These are phyloP conservation scores for Stagonosporopsis vannaccii DNA, from an alignment of 2,329 filamentous ascomycete genomes.

Conservation along the genomic window DNA sequence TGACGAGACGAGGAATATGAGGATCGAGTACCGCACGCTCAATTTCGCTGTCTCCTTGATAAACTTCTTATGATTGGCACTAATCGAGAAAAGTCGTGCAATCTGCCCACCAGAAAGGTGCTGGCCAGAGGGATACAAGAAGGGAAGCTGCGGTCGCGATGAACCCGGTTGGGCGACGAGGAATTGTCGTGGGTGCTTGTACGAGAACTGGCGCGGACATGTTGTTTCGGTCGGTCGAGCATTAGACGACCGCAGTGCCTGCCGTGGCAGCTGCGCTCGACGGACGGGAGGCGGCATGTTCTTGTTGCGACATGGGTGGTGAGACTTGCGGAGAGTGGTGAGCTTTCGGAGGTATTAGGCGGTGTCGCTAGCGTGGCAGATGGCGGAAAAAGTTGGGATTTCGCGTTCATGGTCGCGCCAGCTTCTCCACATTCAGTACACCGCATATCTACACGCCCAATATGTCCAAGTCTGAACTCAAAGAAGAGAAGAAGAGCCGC, in stretches of 20 bases:
- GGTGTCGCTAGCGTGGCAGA: constrained; percentile 32
- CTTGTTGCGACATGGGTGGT: constrained; percentile 11
- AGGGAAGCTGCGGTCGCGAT: constrained; percentile 69
- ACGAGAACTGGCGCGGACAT: constrained; percentile 64
- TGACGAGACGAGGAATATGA: constrained; percentile 69
- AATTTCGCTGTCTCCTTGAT: constrained; percentile 74
- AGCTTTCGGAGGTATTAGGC: constrained; percentile 27
- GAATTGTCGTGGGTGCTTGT: constrained; percentile 62
- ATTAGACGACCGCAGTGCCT: constrained; percentile 32
- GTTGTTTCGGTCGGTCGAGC: constrained; percentile 23
- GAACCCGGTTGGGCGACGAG: constrained; percentile 52
- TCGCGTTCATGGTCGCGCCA: constrained; percentile 14
- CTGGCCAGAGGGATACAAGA: constrained; percentile 65
- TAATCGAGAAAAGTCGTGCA: constrained; percentile 75
- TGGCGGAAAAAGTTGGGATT: constrained; percentile 26
- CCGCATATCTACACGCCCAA: constrained; percentile 15
- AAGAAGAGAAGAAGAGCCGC: constrained; percentile 44
- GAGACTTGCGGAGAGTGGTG: constrained; percentile 19
- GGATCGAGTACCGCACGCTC: constrained; percentile 71
- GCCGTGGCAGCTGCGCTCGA: constrained; percentile 39
- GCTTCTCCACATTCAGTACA: constrained; percentile 19
- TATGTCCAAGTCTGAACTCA: constrained; percentile 35
- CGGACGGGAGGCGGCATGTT: constrained; percentile 40
- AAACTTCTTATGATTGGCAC: constrained; percentile 71
- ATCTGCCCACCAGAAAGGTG: constrained; percentile 53